These are phyloP conservation scores for Arabidopsis arenosa DNA, from an alignment of 345 rosid genomes.

Conservation along the genomic window DNA sequence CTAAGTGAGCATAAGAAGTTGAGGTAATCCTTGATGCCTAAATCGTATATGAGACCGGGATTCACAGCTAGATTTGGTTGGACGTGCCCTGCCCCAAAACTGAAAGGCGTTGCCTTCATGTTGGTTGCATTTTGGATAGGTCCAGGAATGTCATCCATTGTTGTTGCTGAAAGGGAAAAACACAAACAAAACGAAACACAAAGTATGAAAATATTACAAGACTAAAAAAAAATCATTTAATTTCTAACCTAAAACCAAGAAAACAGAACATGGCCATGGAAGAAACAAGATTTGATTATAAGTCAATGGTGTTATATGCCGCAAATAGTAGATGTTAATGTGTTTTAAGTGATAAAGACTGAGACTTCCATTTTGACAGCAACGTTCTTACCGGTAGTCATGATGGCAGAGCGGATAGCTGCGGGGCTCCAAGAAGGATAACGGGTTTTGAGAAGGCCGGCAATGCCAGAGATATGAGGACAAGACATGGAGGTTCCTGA, in stretches of 20 bases:
- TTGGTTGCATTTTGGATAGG: conserved; percentile 53
- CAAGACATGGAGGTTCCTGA: conserved; percentile 95
- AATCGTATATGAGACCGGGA: conserved; percentile 84
- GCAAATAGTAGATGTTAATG: neutral
- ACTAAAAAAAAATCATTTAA: neutral
- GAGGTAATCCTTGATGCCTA: conserved; percentile 58
- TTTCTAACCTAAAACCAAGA: conserved; percentile 9
- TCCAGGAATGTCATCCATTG: conserved; percentile 55
- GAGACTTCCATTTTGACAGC: neutral
- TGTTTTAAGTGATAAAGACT: neutral
- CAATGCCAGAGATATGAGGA: conserved; percentile 84
- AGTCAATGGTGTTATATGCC: neutral
- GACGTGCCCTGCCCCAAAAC: conserved; percentile 81
- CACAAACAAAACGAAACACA: neutral
- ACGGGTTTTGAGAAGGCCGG: conserved; percentile 73
- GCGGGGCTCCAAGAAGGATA: conserved; percentile 86
- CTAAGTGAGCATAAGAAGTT: conserved; percentile 72
- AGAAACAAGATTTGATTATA: conserved; percentile 8
- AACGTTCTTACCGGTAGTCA: conserved; percentile 63
- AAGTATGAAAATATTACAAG: neutral
- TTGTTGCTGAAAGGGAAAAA: conserved; percentile 52
- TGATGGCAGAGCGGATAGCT: conserved; percentile 80
- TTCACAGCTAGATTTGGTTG: conserved; percentile 79
- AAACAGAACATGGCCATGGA: conserved; percentile 10
- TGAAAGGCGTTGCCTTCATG: conserved; percentile 67